phyloP scores from a whole-genome alignment of 1,139 yeast genomes.

The Pichia sp. region DNA sequence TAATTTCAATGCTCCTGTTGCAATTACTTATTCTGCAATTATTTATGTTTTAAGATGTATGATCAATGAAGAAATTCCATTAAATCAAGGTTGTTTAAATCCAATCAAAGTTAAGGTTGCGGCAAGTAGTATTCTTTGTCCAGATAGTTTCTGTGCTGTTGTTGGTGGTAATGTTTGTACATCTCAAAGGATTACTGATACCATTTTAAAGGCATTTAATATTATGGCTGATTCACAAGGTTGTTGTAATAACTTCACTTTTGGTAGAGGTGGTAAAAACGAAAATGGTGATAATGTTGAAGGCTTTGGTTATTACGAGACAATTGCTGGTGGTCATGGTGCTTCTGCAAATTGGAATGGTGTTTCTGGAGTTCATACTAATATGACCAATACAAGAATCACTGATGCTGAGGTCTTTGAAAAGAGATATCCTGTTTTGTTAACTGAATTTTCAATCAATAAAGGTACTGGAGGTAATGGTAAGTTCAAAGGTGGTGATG shows the following conservation, averaged over 20 bases:
- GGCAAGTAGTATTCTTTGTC: slow-evolving; percentile 34
- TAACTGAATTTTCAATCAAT: slow-evolving; percentile 29
- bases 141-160: slow-evolving; percentile 39
- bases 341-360: slow-evolving; percentile 17
- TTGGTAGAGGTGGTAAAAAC: slow-evolving; percentile 37
- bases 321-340: slow-evolving; percentile 26
- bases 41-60: slow-evolving; percentile 39
- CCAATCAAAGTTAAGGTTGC: slow-evolving; percentile 37
- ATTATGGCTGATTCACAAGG: slow-evolving; percentile 40
- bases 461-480: slow-evolving; percentile 30
- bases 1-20: slow-evolving; percentile 39
- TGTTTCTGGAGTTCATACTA: slow-evolving; percentile 39
- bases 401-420: slow-evolving; percentile 35
- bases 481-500: slow-evolving; percentile 31
- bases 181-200: slow-evolving; percentile 40
- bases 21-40: slow-evolving; percentile 38
- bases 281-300: slow-evolving; percentile 27
- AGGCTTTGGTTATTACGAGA: slow-evolving; percentile 42
- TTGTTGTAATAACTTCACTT: slow-evolving; percentile 38
- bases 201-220: slow-evolving; percentile 38
- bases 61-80: slow-evolving; percentile 39
- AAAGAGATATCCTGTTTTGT: slow-evolving; percentile 33
- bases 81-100: slow-evolving; percentile 41
- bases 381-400: slow-evolving; percentile 38
- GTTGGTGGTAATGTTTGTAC: slow-evolving; percentile 45